Evolutionary conservation across 2,329 filamentous ascomycete species (phyloP), one percentile per base, ranked within the genome.

Genomic region (Beauveria medogensis): DNA sequence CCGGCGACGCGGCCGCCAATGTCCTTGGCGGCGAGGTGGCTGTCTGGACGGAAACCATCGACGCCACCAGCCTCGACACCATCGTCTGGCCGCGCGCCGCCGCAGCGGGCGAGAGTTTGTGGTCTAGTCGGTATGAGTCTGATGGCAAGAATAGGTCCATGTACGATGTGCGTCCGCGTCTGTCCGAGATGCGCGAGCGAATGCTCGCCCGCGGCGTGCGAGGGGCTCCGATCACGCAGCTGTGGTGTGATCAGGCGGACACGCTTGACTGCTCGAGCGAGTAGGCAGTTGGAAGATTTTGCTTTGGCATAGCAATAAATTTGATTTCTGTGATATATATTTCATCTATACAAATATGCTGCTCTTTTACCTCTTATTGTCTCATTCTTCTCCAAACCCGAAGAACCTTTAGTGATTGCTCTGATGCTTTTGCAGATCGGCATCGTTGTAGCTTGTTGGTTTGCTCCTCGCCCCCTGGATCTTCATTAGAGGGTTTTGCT

Each of bases 11-110:
- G 48, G 82, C 84, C 28, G 80, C 87, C 69, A 81, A 90, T 14
- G 87, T 96, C 3, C 72, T 94, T 9, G 92, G 92, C 50, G 92
- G 91, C 28, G 92, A 96, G 75, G 84, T 88, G 18, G 88, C 90
- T 60, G 82, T 91, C 62, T 96, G 91, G 91, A 83, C 82, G 64
- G 92, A 96, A 76, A 88, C 87, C n/a, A 80, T 82, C 63, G 92
- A 96, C 72, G 75, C 83, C 3, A 76, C 84, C n/a, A 92, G 87
- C 70, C 71, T 96, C 16, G 90, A 96, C 74, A 77, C 77, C 41
- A 84, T 90, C 72, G 75, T 93, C 9, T 96, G 91, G 91, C 91
- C 91, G 8, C 81, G 91, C 6, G 85, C 84, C 1, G 82, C 82
- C 56, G 90, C 89, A 0, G 89, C 87, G 0, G 89, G 82, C 28